Evolutionary conservation across 805 yeast species (phyloP).

Genomic region (Candida nemodendra): DNA sequence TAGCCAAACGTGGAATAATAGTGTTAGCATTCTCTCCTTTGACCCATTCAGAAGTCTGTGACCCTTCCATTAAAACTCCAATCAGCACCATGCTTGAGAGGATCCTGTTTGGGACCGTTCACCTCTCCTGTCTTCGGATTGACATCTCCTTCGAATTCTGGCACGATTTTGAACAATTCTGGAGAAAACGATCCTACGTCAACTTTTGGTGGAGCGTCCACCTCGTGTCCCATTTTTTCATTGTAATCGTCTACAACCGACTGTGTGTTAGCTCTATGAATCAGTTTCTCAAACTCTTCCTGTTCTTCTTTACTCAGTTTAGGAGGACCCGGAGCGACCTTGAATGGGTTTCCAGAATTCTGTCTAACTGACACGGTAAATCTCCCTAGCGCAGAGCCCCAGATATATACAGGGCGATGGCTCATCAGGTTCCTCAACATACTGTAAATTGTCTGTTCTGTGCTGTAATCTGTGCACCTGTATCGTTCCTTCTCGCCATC

Average conservation of each 20-base stretch:
- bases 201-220: constrained; percentile 35
- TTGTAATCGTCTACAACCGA: constrained; percentile 76
- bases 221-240: constrained; percentile 27
- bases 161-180: constrained; percentile 71
- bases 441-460: too few species aligned
- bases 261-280: constrained; percentile 75
- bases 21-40: too few species aligned
- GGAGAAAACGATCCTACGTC: constrained; percentile 69
- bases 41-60: constrained; percentile 69
- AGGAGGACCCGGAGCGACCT: constrained; percentile 55
- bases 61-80: constrained; percentile 96
- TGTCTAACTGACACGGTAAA: too few species aligned
- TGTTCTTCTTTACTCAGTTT: constrained; percentile 76
- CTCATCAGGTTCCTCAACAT: too few species aligned
- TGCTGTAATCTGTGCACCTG: too few species aligned
- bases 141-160: constrained; percentile 92
- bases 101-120: constrained; percentile 98
- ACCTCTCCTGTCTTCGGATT: constrained; percentile 94
- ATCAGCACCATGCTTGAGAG: constrained; percentile 78
- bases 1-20: too few species aligned
- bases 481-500: too few species aligned
- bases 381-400: too few species aligned
- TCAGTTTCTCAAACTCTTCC: constrained; percentile 87
- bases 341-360: constrained; percentile 10
- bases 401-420: too few species aligned